Evolutionary conservation across 75 land plant species (phyloP).

Genomic region (Larix kaempferi): DNA sequence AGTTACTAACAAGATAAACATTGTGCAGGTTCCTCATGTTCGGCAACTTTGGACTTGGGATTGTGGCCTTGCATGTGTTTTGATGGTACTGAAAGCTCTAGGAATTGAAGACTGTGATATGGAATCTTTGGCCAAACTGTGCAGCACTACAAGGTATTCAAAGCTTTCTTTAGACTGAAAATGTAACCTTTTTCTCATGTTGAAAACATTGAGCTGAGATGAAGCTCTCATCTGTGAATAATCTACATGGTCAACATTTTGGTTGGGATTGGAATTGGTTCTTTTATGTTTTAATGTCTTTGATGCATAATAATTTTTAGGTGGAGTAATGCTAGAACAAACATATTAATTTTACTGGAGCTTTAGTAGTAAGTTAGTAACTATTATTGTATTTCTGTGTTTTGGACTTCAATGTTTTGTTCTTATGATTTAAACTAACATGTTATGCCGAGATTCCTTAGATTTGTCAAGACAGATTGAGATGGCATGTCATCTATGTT

Average conservation of each 20-base stretch:
- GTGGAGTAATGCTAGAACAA: not conserved
- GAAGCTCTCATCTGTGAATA: not conserved
- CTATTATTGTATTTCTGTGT: constrained; percentile 2
- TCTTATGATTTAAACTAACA: too few relatives aligned
- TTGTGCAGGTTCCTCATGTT: constrained; percentile 82
- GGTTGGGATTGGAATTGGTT: not conserved
- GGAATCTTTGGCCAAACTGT: constrained; percentile 55
- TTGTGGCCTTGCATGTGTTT: constrained; percentile 93
- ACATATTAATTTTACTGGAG: not conserved
- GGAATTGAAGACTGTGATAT: constrained; percentile 58
- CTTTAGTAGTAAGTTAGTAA: not conserved
- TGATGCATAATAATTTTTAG: not conserved
- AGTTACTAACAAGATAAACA: not conserved
- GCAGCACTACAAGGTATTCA: constrained; percentile 73
- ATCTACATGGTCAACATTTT: not conserved
- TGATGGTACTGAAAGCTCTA: constrained; percentile 80
- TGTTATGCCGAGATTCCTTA: too few relatives aligned
- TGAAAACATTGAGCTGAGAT: constrained; percentile 11
- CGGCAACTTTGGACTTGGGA: constrained; percentile 84
- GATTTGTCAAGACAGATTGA: too few relatives aligned
- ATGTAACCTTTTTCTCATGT: not conserved
- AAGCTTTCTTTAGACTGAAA: not conserved
- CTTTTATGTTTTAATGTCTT: not conserved
- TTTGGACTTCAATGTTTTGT: too few relatives aligned
- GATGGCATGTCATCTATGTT: too few relatives aligned